Base-by-base conservation (phyloP, 2,329 filamentous ascomycete species). In the Ramichloridium luteum region DNA sequence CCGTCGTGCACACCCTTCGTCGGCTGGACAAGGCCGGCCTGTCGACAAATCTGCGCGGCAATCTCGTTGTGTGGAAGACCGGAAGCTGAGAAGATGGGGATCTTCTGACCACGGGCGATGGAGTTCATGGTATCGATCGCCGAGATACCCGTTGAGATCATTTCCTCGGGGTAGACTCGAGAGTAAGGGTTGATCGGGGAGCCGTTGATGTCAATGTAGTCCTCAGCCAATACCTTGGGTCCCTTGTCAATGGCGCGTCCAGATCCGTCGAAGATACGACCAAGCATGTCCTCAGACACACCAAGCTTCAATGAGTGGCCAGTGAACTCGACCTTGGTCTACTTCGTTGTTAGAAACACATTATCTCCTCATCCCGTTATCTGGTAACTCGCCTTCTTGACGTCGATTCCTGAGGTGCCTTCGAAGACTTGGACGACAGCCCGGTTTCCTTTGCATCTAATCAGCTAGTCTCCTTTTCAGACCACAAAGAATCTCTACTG, bases 41-140 rank as follows among this genome's bases (percentile, higher is more conserved):
- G 90, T 64, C 92, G 78, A 69, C 86, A 94, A 62, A 98, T 98
- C 65, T 94, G 86, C 28, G 90, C 92, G 36, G 92, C 92, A 53
- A 98, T 96, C 69, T 98, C 90, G 66, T 98, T 98, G 67, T 98
- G 92, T 23, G 92, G 92, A 37, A 98, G 75, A 85, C 90, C 90
- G 39, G 90, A 78, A 33, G 90, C 85, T 15, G 90, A 98, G 75
- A 98, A 98, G 53, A 98, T 98, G 49, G 92, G 90, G 46, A 98
- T 98, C 72, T 98, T 98, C 61, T 98, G 90, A 41, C 90, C 90
- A 74, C 90, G 85, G 44, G 92, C 90, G 60, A 96, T 93, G 30
- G 67, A 70, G 58, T 70, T 71, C 88, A 96, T 96, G 40, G 86
- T 93, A 58, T 96, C 88, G 54, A 98, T 96, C 55, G 90, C 86